A percentile compares a stretch with the other conserved stretches of the same genome.
These are phyloP conservation scores for Dryadomyces quercivorus DNA, from an alignment of 2,329 filamentous ascomycete species.

Conservation along the genomic window DNA sequence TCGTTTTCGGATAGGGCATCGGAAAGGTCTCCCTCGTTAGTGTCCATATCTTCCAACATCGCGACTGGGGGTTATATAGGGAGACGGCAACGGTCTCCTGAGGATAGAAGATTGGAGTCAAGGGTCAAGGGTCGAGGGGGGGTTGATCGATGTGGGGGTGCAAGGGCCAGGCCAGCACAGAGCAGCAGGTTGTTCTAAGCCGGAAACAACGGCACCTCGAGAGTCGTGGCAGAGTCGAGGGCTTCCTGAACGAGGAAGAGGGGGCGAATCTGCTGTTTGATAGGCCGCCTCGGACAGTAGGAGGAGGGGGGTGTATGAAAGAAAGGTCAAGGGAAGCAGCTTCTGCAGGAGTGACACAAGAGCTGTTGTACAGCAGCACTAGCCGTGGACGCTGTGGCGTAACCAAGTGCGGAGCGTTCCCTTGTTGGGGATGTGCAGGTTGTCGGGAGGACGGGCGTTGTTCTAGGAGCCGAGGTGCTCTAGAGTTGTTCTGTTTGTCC, in stretches of 20 bases:
- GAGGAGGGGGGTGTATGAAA: too few relatives aligned
- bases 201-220: background rate
- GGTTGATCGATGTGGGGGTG: background rate
- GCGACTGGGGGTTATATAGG: slow-evolving; percentile 40
- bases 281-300: background rate
- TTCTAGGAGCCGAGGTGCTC: background rate
- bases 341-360: slow-evolving; percentile 5
- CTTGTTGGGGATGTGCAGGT: background rate
- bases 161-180: background rate
- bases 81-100: slow-evolving; percentile 8
- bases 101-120: slow-evolving; percentile 5
- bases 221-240: background rate
- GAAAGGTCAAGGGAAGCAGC: background rate
- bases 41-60: slow-evolving; percentile 43
- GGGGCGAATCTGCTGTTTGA: background rate
- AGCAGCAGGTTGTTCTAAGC: background rate
- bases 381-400: background rate
- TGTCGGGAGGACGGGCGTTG: background rate
- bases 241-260: background rate
- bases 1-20: slow-evolving; percentile 49
- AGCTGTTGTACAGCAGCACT: slow-evolving; percentile 7
- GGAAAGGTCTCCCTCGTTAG: slow-evolving; percentile 42
- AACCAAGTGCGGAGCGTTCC: background rate
- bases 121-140: slow-evolving; percentile 2
- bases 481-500: background rate